Conservation (phyloP, 2,329 filamentous ascomycete genomes). For the Calonectria ilicicola region DNA sequence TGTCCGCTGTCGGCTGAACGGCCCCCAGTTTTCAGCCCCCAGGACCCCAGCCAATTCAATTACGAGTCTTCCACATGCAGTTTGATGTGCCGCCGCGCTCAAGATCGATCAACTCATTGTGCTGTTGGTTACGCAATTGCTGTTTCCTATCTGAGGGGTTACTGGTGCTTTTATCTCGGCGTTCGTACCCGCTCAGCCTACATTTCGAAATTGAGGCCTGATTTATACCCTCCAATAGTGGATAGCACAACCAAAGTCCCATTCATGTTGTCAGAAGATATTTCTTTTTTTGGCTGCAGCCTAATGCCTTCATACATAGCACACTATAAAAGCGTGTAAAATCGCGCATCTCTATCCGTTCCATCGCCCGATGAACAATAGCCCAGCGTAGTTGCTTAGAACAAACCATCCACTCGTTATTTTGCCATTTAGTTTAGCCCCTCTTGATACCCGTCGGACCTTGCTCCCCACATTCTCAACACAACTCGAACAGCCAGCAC, state of each 20-base stretch:
- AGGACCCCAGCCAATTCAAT: background rate
- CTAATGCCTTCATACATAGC: background rate
- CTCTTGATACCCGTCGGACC: no score
- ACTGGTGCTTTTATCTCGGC: background rate
- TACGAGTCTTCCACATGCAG: background rate
- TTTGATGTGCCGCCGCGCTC: background rate
- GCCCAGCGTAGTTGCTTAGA: background rate
- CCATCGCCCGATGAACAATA: no score
- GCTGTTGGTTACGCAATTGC: background rate
- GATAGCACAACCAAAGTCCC: background rate
- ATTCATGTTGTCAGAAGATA: background rate
- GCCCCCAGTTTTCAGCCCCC: background rate
- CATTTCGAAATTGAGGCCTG: background rate
- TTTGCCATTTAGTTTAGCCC: background rate
- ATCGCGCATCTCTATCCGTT: background rate
- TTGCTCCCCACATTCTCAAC: no score
- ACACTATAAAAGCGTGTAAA: background rate
- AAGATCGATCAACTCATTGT: background rate
- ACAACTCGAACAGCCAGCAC: no score
- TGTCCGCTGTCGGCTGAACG: background rate
- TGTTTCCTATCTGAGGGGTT: background rate
- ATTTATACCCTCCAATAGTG: background rate
- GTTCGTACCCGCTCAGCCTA: no score
- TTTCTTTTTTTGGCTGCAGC: background rate
- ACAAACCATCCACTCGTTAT: background rate